Base-by-base conservation (phyloP, 2,329 filamentous ascomycete genomes). In the Hysterium pulicare region DNA sequence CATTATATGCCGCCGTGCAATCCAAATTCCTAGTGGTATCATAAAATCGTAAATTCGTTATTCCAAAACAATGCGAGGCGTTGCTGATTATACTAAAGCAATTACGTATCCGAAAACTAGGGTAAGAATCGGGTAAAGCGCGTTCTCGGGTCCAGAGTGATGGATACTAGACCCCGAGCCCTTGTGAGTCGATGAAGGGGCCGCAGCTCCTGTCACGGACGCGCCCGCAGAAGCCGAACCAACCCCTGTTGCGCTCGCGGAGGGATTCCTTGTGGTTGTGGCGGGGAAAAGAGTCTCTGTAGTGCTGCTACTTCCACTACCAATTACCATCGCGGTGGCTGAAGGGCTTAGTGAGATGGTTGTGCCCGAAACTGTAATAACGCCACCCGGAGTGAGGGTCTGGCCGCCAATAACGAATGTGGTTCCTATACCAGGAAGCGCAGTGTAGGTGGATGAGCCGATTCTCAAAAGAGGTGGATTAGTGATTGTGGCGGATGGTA, bases 321-420 rank as follows among this genome's bases (percentile, higher is more conserved):
- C 42, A n/a, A 50, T 36, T 2, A 51, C 40, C 5, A 51, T 20
- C 7, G 41, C 38, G 3, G 49, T 49, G 30, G 39, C 46, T 3
- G 41, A 41, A 24, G 43, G 43, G 11, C 31, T 34, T 2, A 57
- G 39, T 2, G 45, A 47, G 21, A 68, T 58, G 0, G 58, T 61
- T 0, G 61, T 66, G 11, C 62, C 61, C 30, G 54, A 48, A 2
- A 64, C 51, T 1, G 54, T 58, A 30, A 67, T 57, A 3, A 44
- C 49, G 2, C 66, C 68, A 9, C 68, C 70, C 9, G 67, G 65
- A 0, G 61, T 68, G 19, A 73, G 51, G 0, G 64, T 68, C 30
- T 67, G 58, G 0, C 63, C 66, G 19, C 46, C 51, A 30, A 73
- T 64, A 3, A 70, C 15, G 44, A 67, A 70, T 3, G 57, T 60